phyloP scores from a whole-genome alignment of 2,329 filamentous ascomycete species.

The Orbilia oligospora region DNA sequence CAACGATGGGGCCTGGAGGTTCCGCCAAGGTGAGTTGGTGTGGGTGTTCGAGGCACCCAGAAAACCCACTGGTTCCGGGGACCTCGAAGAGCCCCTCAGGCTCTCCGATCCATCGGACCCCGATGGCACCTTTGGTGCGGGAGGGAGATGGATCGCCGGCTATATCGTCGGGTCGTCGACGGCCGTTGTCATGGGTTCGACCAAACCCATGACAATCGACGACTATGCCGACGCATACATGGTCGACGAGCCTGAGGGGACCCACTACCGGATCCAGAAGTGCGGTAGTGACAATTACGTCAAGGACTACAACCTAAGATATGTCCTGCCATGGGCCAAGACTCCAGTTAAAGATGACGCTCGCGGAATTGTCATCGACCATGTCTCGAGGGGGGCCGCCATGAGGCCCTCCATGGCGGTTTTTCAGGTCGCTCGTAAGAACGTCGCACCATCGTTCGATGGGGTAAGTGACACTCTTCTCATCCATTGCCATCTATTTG shows the following conservation, averaged over 20 bases:
- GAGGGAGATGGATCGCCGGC: constrained; percentile 41
- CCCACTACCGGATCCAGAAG: constrained; percentile 48
- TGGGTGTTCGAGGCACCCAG: constrained; percentile 28
- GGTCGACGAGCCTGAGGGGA: constrained; percentile 20
- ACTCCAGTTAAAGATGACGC: constrained; percentile 6
- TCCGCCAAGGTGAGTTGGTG: constrained; percentile 36
- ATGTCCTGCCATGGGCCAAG: constrained; percentile 47
- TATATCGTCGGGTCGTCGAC: constrained; percentile 23
- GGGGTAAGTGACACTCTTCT: constrained; percentile 12
- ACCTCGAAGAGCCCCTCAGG: background rate
- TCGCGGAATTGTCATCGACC: constrained; percentile 34
- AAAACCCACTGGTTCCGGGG: constrained; percentile 18
- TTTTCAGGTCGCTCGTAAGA: constrained; percentile 1
- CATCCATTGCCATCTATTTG: background rate
- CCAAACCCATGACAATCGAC: constrained; percentile 31
- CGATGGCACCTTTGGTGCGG: constrained; percentile 16
- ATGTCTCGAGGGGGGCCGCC: constrained; percentile 16
- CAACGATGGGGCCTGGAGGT: constrained; percentile 47
- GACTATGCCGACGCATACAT: constrained; percentile 46
- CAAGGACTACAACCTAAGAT: constrained; percentile 31
- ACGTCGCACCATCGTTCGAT: constrained; percentile 5
- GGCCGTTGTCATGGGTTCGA: constrained; percentile 9
- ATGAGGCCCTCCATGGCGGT: constrained; percentile 8
- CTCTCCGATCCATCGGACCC: constrained; percentile 10
- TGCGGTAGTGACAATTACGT: constrained; percentile 37